Base-by-base conservation (phyloP, 495 filamentous ascomycete species). In the Rhypophila decipiens region DNA sequence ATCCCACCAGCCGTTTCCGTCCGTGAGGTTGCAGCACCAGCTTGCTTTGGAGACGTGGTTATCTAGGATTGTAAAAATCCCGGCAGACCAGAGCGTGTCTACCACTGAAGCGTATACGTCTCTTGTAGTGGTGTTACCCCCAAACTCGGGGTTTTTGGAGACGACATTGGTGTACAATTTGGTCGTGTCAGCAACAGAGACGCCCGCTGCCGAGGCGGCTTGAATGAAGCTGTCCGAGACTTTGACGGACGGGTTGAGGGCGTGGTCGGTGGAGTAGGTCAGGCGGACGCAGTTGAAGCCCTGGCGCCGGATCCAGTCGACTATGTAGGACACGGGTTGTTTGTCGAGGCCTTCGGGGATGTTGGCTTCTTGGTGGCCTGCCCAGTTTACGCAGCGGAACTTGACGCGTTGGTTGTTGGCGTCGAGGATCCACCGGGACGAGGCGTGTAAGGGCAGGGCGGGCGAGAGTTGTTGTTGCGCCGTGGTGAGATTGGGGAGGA, bases 1-100 rank as follows among this genome's bases (percentile, higher is more conserved):
- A 46, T 71, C 69, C 72, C 73, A 77, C 74, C 74, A 77, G 23
- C 74, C 74, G 51, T 77, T 77, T 24, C 74, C 73, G 49, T 77
- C 74, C 13, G 57, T 63, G 22, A 73, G 53, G 52, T 64, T 60
- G 55, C 74, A 77, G 59, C 74, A 76, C 72, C 73, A 77, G 15
- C 52, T 57, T 0, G 72, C 73, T 44, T 64, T 65, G 55, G 67
- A 71, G 39, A 71, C 68, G 52, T 77, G 74, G 57, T 77, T 76
- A 51, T 77, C 74, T 35, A 77, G 44, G 19, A 77, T 67, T 0
- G 74, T 75, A 55, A 73, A 59, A 37, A 77, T 51, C 18, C 58
- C 59, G 11, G 51, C 44, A 4, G 55, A 42, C 54, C 59, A 71
- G 11, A 78, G 66, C 20, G 52, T 56, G 36, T 68, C 67, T 41